Evolutionary conservation across 2,329 filamentous ascomycete species (phyloP).

Genomic region (Clonostachys chloroleuca): DNA sequence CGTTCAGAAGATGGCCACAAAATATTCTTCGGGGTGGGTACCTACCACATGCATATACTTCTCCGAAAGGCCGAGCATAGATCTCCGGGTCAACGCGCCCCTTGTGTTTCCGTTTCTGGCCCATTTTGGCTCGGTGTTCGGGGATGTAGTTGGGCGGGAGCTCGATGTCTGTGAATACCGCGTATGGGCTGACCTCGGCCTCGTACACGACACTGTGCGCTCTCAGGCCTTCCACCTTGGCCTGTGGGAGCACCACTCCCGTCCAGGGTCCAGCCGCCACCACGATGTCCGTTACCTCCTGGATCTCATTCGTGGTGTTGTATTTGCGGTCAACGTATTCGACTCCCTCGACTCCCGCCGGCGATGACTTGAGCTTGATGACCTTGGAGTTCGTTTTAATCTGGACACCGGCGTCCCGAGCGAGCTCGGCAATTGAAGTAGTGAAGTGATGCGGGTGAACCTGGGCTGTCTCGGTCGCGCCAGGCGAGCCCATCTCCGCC

Average conservation of each 20-base stretch:
- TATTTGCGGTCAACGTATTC: slow-evolving; percentile 49
- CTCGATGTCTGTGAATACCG: slow-evolving; percentile 81
- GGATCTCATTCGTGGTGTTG: slow-evolving; percentile 25
- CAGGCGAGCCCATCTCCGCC: slow-evolving; percentile 71
- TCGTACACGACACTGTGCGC: slow-evolving; percentile 64
- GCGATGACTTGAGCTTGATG: slow-evolving; percentile 56
- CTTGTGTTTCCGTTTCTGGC: slow-evolving; percentile 48
- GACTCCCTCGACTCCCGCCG: slow-evolving; percentile 52
- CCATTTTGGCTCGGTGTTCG: slow-evolving; percentile 38
- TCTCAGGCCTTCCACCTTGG: slow-evolving; percentile 53
- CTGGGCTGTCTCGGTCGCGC: slow-evolving; percentile 77
- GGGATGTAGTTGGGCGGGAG: slow-evolving; percentile 62
- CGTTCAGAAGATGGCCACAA: background rate
- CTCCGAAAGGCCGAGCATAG: slow-evolving; percentile 82
- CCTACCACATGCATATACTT: slow-evolving; percentile 87
- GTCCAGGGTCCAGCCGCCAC: slow-evolving; percentile 62
- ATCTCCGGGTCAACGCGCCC: slow-evolving; percentile 82
- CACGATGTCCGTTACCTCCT: slow-evolving; percentile 47
- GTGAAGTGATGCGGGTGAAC: slow-evolving; percentile 94
- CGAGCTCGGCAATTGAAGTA: slow-evolving; percentile 73
- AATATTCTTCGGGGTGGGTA: background rate
- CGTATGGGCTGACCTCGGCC: slow-evolving; percentile 65
- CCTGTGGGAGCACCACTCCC: slow-evolving; percentile 48
- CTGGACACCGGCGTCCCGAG: slow-evolving; percentile 62
- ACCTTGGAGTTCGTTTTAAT: slow-evolving; percentile 65